These are phyloP conservation scores for Nakazawaea pomicola DNA, from an alignment of 805 yeast species.

Conservation along the genomic window DNA sequence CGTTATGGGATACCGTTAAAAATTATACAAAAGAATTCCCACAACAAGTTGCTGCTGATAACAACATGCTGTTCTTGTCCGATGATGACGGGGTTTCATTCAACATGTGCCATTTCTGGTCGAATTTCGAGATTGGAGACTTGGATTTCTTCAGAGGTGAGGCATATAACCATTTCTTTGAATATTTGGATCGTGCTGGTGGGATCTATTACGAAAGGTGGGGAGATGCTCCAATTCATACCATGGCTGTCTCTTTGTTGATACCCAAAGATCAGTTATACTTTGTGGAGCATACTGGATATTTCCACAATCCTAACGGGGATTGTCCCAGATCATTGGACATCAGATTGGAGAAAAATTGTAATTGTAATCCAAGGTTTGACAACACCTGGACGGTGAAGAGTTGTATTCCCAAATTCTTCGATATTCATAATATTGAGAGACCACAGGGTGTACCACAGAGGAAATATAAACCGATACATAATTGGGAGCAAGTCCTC, in stretches of 20 bases:
- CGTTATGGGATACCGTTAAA: constrained; percentile 45
- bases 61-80: constrained; percentile 43
- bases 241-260: constrained; percentile 26
- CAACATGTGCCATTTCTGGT: constrained; percentile 63
- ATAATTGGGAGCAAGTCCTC: constrained; percentile 15
- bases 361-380: constrained; percentile 43
- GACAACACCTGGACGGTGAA: constrained; percentile 47
- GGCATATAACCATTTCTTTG: constrained; percentile 40
- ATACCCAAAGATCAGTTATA: constrained; percentile 22
- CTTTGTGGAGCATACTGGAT: constrained; percentile 47
- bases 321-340: constrained; percentile 54
- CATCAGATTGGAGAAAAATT: constrained; percentile 38
- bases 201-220: constrained; percentile 56
- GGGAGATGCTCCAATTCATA: constrained; percentile 43
- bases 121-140: constrained; percentile 55
- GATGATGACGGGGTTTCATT: constrained; percentile 37
- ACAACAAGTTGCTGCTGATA: constrained; percentile 39
- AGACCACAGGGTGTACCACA: constrained; percentile 24
- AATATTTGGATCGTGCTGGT: constrained; percentile 39
- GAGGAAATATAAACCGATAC: constrained; percentile 23
- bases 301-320: constrained; percentile 49
- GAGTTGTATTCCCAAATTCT: constrained; percentile 46
- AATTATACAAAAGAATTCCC: constrained; percentile 41
- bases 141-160: constrained; percentile 42
- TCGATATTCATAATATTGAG: constrained; percentile 25